A percentile compares a stretch with the other conserved stretches of the same genome.
Conservation (phyloP, 2,329 filamentous ascomycete genomes). For the Cercospora citrullina region DNA sequence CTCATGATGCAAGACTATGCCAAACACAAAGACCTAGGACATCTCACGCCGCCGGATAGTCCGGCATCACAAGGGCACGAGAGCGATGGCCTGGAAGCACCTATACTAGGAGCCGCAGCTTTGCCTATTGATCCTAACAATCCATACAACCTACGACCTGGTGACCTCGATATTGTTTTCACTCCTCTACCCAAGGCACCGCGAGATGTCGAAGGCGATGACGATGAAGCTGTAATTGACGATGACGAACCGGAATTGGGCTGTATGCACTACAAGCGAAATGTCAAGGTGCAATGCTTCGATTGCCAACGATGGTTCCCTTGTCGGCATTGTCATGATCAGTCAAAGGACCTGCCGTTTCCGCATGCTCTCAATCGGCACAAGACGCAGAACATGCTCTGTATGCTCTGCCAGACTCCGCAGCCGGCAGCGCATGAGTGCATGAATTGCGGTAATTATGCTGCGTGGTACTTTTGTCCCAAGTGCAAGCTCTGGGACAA, state of each 20-base stretch:
- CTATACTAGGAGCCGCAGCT: constrained; percentile 21
- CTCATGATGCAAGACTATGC: constrained; percentile 53
- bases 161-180: constrained; percentile 39
- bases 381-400: constrained; percentile 92
- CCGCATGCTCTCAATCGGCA: constrained; percentile 66
- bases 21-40: constrained; percentile 23
- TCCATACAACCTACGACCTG: constrained; percentile 39
- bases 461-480: constrained; percentile 88
- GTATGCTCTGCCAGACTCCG: constrained; percentile 88
- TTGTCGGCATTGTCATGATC: constrained; percentile 93
- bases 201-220: constrained; percentile 42
- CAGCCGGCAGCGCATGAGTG: constrained; percentile 81
- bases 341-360: constrained; percentile 62
- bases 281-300: constrained; percentile 92
- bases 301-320: constrained; percentile 91
- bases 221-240: constrained; percentile 40
- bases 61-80: constrained; percentile 14
- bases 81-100: constrained; percentile 14
- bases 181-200: constrained; percentile 34
- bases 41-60: constrained; percentile 13
- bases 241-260: constrained; percentile 59
- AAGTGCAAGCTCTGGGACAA: constrained; percentile 98
- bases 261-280: constrained; percentile 90
- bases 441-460: constrained; percentile 69
- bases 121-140: constrained; percentile 37